Base-by-base conservation (phyloP, 495 filamentous ascomycete genomes). In the Trypethelium eluteriae region DNA sequence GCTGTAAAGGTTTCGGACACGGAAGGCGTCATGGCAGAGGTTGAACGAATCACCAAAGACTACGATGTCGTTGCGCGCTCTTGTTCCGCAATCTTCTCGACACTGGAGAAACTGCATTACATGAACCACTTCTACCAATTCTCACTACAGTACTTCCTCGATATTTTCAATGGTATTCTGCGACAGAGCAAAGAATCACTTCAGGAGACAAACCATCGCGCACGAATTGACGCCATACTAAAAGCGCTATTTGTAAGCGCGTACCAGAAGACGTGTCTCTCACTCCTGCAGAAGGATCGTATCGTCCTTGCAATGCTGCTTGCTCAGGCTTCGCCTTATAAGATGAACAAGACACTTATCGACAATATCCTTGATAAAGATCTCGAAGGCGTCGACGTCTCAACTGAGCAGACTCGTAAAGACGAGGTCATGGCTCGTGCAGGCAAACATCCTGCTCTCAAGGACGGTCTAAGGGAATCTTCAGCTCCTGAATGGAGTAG, bases 81-180 rank as follows among this genome's bases (percentile, higher is more conserved):
- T 46, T 99, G 94, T 83, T 96, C 92, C 78, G 92, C 93, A 61
- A 92, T 97, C 35, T 98, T 97, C 78, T 91, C 94, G 25, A 90
- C 97, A 36, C 82, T 99, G 61, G 95, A 98, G 78, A 93, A 98
- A 76, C 87, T 99, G 57, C 93, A 96, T 75, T 93, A 96, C 73
- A 86, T 99, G 75, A 96, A 99, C 74, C 95, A 98, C 81, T 98
- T 98, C 80, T 99, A 99, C 75, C 94, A 98, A 72, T 98, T 99
- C 83, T 98, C 95, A 32, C 82, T 99, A 61, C 92, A 96, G 79
- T 98, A 93, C 78, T 99, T 99, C 76, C 83, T 94, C 16, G 91
- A 96, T 72, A 99, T 99, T 70, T 98, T 99, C 84, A 86, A 95
- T 74, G 87, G 89, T 0, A 93, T 99, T 44, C 84, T 99, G 25